Conservation (phyloP, 1,139 yeast genomes). For the Taphrina wiesneri region DNA sequence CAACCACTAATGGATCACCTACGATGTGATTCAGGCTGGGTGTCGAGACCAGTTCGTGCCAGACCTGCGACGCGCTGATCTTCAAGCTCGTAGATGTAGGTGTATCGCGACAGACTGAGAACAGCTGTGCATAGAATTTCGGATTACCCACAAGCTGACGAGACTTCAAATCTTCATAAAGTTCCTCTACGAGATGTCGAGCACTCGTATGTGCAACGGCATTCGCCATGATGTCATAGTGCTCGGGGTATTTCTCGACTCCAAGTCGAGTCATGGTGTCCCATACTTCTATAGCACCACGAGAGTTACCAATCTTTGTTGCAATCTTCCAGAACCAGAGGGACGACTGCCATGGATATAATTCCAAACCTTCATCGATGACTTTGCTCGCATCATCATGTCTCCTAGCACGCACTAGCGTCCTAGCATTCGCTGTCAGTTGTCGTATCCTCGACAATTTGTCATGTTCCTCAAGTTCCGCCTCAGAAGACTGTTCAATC, state of each 20-base stretch:
- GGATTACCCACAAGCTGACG: conserved; percentile 5
- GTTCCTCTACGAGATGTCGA: conserved; percentile 7
- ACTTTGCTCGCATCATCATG: conserved; percentile 17
- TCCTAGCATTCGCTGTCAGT: conserved; percentile 21
- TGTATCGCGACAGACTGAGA: not conserved
- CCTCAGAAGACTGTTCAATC: not conserved
- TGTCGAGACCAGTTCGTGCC: conserved; percentile 10
- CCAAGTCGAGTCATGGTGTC: conserved; percentile 14
- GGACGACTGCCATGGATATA: conserved; percentile 22
- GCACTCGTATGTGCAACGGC: conserved; percentile 14
- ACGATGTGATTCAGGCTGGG: not conserved
- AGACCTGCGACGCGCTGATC: not conserved
- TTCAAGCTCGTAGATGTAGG: not conserved
- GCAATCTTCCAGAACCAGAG: conserved; percentile 31
- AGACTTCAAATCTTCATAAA: conserved; percentile 8
- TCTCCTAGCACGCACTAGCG: conserved; percentile 18
- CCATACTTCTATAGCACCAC: conserved; percentile 28
- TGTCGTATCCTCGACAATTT: conserved; percentile 5
- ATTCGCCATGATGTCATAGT: conserved; percentile 29
- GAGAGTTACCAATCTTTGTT: conserved; percentile 21
- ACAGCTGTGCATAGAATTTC: conserved; percentile 17
- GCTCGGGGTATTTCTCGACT: conserved; percentile 14
- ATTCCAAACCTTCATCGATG: conserved; percentile 21
- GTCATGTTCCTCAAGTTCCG: not conserved
- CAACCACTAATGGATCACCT: not conserved